Percentiles rank a stretch among this genome's conserved stretches.
phyloP scores from a whole-genome alignment of 202 grass and related monocot genomes.

The Eragrostis tef region DNA sequence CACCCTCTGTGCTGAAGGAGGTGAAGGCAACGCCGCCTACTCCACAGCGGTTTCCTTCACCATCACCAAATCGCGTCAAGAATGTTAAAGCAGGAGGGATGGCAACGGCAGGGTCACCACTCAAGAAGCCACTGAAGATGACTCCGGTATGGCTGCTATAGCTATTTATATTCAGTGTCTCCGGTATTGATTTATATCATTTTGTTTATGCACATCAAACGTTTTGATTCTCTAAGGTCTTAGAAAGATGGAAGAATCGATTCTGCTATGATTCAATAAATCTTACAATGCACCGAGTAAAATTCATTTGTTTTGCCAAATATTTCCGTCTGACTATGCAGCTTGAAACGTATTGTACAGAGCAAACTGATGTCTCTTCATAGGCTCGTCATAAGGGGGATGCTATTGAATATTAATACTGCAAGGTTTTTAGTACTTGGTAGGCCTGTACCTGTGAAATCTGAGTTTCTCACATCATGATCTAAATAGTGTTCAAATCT shows the following conservation, averaged over 20 bases:
- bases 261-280: neutral
- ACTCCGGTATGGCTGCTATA: slow-evolving; percentile 37
- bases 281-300: neutral
- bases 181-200: neutral
- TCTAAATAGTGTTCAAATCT: too few species aligned
- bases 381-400: neutral
- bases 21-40: slow-evolving; percentile 81
- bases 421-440: too few species aligned
- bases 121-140: slow-evolving; percentile 70
- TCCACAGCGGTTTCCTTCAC: slow-evolving; percentile 78
- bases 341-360: slow-evolving; percentile 4
- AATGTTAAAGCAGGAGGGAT: slow-evolving; percentile 60
- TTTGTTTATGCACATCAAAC: neutral
- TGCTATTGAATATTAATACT: neutral
- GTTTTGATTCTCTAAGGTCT: too few species aligned
- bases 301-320: neutral
- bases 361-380: neutral
- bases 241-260: neutral
- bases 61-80: slow-evolving; percentile 52
- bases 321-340: neutral
- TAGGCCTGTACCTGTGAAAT: too few species aligned
- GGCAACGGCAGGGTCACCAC: slow-evolving; percentile 54
- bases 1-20: slow-evolving; percentile 67
- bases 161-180: slow-evolving; percentile 1
- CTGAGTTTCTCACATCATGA: too few species aligned